Conservation (phyloP, 176 grass and related monocot genomes). For the Phyllostachys edulis region DNA sequence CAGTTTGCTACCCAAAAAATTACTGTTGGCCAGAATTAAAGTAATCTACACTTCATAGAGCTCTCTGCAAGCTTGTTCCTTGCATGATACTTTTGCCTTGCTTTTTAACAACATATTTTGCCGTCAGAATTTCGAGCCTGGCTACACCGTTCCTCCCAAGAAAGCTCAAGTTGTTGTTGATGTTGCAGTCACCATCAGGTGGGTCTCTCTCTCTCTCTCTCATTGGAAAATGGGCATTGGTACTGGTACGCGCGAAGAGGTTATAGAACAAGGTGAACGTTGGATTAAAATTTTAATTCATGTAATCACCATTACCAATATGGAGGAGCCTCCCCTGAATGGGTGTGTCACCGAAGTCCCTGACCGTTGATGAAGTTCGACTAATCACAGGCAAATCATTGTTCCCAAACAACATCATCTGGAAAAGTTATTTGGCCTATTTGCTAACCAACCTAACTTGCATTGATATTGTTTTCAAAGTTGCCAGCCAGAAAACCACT, state of each 20-base stretch:
- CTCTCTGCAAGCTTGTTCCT: neutral
- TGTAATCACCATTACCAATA: neutral
- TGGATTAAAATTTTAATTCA: conserved; percentile 3
- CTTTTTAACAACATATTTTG: conserved; percentile 22
- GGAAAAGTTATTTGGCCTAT: neutral
- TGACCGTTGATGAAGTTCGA: neutral
- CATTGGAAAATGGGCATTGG: neutral
- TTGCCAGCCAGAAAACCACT: neutral
- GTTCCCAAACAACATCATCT: neutral
- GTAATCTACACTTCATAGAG: neutral
- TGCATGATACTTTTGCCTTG: neutral
- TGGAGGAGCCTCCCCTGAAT: neutral
- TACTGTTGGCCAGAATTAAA: conserved; percentile 16
- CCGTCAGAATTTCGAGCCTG: conserved; percentile 73
- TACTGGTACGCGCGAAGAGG: conserved; percentile 2
- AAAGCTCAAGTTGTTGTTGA: conserved; percentile 46
- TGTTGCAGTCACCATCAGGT: conserved; percentile 75
- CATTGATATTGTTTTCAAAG: neutral
- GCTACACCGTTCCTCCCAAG: conserved; percentile 64
- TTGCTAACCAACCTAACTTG: conserved; percentile 16
- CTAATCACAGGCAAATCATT: neutral
- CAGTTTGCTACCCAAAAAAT: neutral
- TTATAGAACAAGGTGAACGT: conserved; percentile 25
- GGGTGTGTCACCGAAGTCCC: neutral
- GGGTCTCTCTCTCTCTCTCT: neutral